These are phyloP conservation scores for Xylaria sp. DNA, from an alignment of 2,329 filamentous ascomycete genomes.

Conservation along the genomic window DNA sequence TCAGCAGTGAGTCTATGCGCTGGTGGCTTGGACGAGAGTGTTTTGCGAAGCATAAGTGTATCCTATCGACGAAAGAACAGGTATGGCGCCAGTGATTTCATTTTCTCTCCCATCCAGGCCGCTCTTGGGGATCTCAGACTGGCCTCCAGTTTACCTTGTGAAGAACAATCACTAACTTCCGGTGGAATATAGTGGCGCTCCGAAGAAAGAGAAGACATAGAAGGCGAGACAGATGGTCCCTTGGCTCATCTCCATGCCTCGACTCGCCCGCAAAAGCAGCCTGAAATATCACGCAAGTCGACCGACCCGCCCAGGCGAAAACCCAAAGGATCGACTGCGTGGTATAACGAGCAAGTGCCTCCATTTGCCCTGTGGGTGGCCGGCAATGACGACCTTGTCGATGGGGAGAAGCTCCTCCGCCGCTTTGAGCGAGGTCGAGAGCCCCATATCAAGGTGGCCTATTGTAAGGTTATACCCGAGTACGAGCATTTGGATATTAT, in stretches of 20 bases:
- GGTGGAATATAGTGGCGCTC: constrained; percentile 48
- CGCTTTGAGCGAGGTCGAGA: constrained; percentile 79
- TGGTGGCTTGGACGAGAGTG: constrained; percentile 95
- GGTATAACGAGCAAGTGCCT: constrained; percentile 81
- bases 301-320: constrained; percentile 44
- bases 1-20: constrained; percentile 86
- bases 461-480: constrained; percentile 80
- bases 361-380: constrained; percentile 90
- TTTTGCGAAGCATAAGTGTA: constrained; percentile 81
- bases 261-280: constrained; percentile 22
- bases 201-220: constrained; percentile 67
- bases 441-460: constrained; percentile 79
- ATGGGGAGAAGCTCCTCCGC: constrained; percentile 74
- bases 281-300: constrained; percentile 28
- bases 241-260: constrained; percentile 41
- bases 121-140: too few relatives aligned
- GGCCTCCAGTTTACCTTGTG: too few relatives aligned
- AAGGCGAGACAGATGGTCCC: constrained; percentile 57
- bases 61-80: constrained; percentile 78
- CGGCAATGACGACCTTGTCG: constrained; percentile 82
- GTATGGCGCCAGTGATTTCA: too few relatives aligned
- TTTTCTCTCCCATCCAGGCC: too few relatives aligned
- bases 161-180: too few relatives aligned
- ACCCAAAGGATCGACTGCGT: constrained; percentile 64
- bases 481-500: constrained; percentile 96